phyloP scores from a whole-genome alignment of 2,329 filamentous ascomycete species.

The Fusarium agapanthi region DNA sequence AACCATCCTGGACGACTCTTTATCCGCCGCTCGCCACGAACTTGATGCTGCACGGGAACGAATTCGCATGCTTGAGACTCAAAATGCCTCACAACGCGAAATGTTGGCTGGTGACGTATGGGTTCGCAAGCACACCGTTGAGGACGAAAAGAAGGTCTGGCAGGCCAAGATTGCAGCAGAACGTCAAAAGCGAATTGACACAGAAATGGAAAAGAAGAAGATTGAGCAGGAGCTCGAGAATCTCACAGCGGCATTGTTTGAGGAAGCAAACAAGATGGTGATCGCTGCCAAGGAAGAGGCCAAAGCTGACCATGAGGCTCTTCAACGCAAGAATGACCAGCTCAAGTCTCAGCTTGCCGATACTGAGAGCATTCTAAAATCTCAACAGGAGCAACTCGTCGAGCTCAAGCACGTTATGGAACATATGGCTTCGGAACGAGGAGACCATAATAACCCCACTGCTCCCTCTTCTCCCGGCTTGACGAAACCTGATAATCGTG shows the following conservation, averaged over 20 bases:
- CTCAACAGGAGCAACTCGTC: slow-evolving; percentile 90
- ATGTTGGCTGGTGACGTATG: slow-evolving; percentile 78
- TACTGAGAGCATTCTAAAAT: slow-evolving; percentile 83
- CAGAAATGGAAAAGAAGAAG: slow-evolving; percentile 82
- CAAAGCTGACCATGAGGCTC: slow-evolving; percentile 80
- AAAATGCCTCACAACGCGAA: slow-evolving; percentile 73
- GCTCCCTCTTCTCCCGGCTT: slow-evolving; percentile 84
- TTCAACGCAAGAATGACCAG: slow-evolving; percentile 88
- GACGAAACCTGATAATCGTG: slow-evolving; percentile 70
- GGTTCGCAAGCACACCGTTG: slow-evolving; percentile 77
- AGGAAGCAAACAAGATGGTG: slow-evolving; percentile 99
- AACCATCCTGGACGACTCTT: slow-evolving; percentile 86
- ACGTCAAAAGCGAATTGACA: slow-evolving; percentile 68
- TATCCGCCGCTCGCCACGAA: slow-evolving; percentile 84
- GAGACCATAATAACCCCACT: slow-evolving; percentile 76
- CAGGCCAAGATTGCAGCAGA: slow-evolving; percentile 70
- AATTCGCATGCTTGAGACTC: slow-evolving; percentile 72
- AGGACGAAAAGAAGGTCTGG: slow-evolving; percentile 73
- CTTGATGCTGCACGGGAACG: slow-evolving; percentile 76
- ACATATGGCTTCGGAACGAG: slow-evolving; percentile 77
- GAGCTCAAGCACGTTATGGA: slow-evolving; percentile 95
- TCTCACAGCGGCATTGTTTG: slow-evolving; percentile 91
- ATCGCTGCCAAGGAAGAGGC: slow-evolving; percentile 87
- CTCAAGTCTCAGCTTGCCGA: slow-evolving; percentile 86
- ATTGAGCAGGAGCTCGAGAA: slow-evolving; percentile 94